These are phyloP conservation scores for Angomonas desouzai DNA, from an alignment of 208 protist genomes.

Conservation along the genomic window DNA sequence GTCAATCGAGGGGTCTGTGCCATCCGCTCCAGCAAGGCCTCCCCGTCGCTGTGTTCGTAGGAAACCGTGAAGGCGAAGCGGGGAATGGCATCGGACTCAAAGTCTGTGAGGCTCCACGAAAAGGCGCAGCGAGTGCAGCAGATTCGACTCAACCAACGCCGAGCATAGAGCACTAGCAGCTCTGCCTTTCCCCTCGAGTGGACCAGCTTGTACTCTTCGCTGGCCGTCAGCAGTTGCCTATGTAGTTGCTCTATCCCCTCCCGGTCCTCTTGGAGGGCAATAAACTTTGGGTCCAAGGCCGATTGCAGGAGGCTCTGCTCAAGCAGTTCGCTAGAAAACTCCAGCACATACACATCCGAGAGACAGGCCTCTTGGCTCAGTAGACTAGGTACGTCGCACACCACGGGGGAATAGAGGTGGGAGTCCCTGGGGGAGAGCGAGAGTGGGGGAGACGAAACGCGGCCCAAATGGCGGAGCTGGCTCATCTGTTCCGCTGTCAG, in stretches of 20 bases:
- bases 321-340: constrained; percentile 18
- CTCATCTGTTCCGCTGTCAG: neutral
- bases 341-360: constrained; percentile 41
- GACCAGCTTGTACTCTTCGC: neutral
- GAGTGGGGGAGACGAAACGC: constrained; percentile 4
- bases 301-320: too few species aligned
- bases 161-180: neutral
- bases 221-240: too few species aligned
- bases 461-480: neutral
- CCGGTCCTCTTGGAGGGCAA: too few species aligned
- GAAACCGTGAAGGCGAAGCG: constrained; percentile 20
- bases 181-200: neutral
- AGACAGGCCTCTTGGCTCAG: constrained; percentile 25
- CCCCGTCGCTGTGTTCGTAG: constrained; percentile 17
- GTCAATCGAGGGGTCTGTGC: neutral
- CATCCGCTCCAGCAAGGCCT: neutral
- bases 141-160: neutral
- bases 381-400: constrained; percentile 16
- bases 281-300: too few species aligned
- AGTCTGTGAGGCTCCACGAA: constrained; percentile 20
- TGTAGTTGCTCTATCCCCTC: too few species aligned
- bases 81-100: constrained; percentile 4
- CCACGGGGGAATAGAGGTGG: constrained; percentile 23
- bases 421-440: neutral
- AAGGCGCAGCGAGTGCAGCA: constrained; percentile 13